These are phyloP conservation scores for Citrullus amarus DNA, from an alignment of 306 rosid species.

Conservation along the genomic window DNA sequence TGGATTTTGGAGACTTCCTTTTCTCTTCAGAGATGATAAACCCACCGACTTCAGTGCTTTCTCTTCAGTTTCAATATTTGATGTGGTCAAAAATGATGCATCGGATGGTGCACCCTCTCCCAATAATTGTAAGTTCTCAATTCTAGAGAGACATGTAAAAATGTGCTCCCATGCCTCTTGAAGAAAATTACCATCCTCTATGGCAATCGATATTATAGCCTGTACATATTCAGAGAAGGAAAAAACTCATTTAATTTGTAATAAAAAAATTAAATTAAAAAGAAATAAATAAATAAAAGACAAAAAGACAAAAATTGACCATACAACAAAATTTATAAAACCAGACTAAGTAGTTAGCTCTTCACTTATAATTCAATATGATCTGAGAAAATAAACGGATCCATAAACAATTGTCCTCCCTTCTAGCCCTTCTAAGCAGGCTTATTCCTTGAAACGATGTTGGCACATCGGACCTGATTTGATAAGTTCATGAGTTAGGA, in stretches of 20 bases:
- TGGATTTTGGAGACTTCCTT: constrained; percentile 81
- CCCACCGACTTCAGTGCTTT: constrained; percentile 45
- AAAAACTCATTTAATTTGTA: background rate
- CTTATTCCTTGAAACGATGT: background rate
- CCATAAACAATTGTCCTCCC: background rate
- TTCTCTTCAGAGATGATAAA: constrained; percentile 64
- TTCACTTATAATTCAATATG: background rate
- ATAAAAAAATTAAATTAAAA: too few species aligned
- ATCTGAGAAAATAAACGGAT: background rate
- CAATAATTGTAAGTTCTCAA: constrained; percentile 88
- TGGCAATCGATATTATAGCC: constrained; percentile 89
- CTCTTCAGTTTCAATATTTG: constrained; percentile 62
- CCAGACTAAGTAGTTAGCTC: background rate
- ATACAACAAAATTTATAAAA: background rate
- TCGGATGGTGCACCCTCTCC: constrained; percentile 99
- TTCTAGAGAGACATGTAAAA: constrained; percentile 89
- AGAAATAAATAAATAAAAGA: too few species aligned
- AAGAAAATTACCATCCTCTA: constrained; percentile 92
- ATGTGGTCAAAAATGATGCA: constrained; percentile 68
- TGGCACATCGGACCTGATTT: background rate
- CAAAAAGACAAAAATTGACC: background rate
- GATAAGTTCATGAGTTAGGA: background rate
- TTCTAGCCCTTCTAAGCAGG: background rate
- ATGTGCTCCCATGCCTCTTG: constrained; percentile 99
- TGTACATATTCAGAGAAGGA: constrained; percentile 24